A percentile compares a stretch with the other conserved stretches of the same genome.
These are phyloP conservation scores for Puccinia novopanici DNA, from an alignment of 1,284 basidiomycete genomes.

Conservation along the genomic window DNA sequence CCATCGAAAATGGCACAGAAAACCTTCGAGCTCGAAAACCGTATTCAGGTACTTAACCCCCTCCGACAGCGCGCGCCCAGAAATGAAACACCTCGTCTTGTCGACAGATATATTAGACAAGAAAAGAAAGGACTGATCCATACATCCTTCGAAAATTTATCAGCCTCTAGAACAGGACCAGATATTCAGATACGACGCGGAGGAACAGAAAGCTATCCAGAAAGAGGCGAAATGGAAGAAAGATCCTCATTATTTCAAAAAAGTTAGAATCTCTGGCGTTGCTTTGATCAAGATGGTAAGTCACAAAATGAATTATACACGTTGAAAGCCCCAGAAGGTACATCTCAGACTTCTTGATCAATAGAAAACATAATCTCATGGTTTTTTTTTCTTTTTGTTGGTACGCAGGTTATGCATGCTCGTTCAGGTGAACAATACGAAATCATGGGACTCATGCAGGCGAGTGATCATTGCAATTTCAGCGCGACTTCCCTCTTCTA, in stretches of 20 bases:
- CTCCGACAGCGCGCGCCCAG: neutral
- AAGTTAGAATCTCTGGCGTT: constrained; percentile 89
- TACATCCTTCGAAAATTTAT: neutral
- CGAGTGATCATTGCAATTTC: neutral
- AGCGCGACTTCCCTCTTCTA: neutral
- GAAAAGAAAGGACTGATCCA: constrained; percentile 11
- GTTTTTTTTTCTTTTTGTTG: neutral
- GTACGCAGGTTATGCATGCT: constrained; percentile 88
- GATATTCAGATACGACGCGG: constrained; percentile 67
- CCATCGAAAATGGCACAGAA: constrained; percentile 17
- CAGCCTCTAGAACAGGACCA: constrained; percentile 52
- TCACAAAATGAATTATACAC: neutral
- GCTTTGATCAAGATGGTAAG: constrained; percentile 96
- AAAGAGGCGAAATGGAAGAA: constrained; percentile 78
- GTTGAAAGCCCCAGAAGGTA: neutral
- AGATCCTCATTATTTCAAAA: constrained; percentile 90
- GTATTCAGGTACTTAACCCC: constrained; percentile 23
- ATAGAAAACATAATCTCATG: neutral
- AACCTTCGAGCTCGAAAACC: constrained; percentile 49
- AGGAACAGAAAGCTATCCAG: constrained; percentile 72
- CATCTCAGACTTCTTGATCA: neutral
- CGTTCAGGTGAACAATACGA: constrained; percentile 95
- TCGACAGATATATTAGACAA: neutral
- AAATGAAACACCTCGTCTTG: neutral
- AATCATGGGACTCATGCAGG: constrained; percentile 93